Evolutionary conservation across 148 eudicot genomes (phyloP), one percentile per base, ranked within the genome.

Genomic region (Rheum nobile): DNA sequence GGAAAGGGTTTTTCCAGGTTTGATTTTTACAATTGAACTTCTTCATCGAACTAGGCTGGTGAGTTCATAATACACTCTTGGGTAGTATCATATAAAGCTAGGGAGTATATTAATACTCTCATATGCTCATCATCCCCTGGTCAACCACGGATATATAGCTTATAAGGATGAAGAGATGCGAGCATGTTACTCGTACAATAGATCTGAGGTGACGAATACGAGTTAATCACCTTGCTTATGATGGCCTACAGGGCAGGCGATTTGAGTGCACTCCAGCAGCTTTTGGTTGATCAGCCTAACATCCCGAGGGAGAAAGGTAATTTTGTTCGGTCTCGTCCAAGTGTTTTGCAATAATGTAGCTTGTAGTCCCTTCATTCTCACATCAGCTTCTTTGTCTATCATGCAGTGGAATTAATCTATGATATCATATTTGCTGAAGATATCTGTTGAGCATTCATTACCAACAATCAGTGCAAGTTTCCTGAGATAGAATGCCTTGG

Each of bases 241-340:
- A 29, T 61, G 38, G 21, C n/a, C 39, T 16, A 32, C 86, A 85
- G 95, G 76, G 82, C 76, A 42, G 76, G 65, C 69, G 90, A 89
- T 81, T 71, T 91, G 85, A 90, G 82, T 74, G 89, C 89, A 35
- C 84, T 93, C 70, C 86, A 79, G 76, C 89, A 88, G 80, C 90
- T 93, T 35, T 80, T 93, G 83, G 85, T 89, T 82, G 97, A 93
- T 82, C 88, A 93, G 81, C 97, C 98, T 38, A 89, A 89, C 78
- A 89, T 93, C 39, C 85, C 88, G 13, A 83, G 54, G 75, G 92
- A 93, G 32, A 95, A 93, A 85, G 93, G 98, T 91, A 80, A 16
- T 43, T 43, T 46, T 48, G 29, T 34, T 65, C 39, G 12, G 70
- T 65, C 17, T 0, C 9, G 3, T 65, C 5, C 9, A 6, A 55